Percentiles rank a stretch among this genome's conserved stretches.
phyloP scores from a whole-genome alignment of 2,329 filamentous ascomycete genomes.

The Hymenoscyphus infarciens region DNA sequence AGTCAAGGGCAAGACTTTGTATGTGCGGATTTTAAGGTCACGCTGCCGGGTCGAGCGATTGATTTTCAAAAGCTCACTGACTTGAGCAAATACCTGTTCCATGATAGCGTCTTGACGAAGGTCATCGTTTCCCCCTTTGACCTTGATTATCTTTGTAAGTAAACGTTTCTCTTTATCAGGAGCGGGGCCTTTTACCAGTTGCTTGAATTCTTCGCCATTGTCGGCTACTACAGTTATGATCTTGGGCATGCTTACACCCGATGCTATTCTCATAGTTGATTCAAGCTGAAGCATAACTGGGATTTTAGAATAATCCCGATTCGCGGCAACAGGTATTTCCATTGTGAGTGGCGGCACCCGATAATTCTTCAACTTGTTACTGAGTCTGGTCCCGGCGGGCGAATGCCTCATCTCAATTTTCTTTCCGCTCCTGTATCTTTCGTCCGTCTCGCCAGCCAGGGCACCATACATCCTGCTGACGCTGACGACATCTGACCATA shows the following conservation, averaged over 20 bases:
- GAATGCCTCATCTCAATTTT: slow-evolving; percentile 64
- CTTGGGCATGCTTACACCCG: slow-evolving; percentile 88
- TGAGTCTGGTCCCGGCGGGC: slow-evolving; percentile 57
- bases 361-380: slow-evolving; percentile 59
- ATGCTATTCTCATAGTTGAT: slow-evolving; percentile 76
- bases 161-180: slow-evolving; percentile 1
- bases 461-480: slow-evolving; percentile 65
- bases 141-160: slow-evolving; percentile 40
- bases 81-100: slow-evolving; percentile 98
- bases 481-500: slow-evolving; percentile 70
- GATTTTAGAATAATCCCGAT: slow-evolving; percentile 71
- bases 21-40: slow-evolving; percentile 86
- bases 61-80: slow-evolving; percentile 81
- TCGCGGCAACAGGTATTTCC: slow-evolving; percentile 70
- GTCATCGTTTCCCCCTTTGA: slow-evolving; percentile 95
- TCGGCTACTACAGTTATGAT: slow-evolving; percentile 79
- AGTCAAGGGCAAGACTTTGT: slow-evolving; percentile 91
- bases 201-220: slow-evolving; percentile 77
- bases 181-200: slow-evolving; percentile 57
- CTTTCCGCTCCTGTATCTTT: slow-evolving; percentile 63
- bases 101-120: slow-evolving; percentile 96
- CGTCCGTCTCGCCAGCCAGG: slow-evolving; percentile 62
- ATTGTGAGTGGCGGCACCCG: slow-evolving; percentile 86
- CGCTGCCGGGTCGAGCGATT: slow-evolving; percentile 85
- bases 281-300: slow-evolving; percentile 73